Evolutionary conservation across 495 filamentous ascomycete genomes (phyloP), one percentile per base, ranked within the genome.

Genomic region (Tuber umbilicatum): DNA sequence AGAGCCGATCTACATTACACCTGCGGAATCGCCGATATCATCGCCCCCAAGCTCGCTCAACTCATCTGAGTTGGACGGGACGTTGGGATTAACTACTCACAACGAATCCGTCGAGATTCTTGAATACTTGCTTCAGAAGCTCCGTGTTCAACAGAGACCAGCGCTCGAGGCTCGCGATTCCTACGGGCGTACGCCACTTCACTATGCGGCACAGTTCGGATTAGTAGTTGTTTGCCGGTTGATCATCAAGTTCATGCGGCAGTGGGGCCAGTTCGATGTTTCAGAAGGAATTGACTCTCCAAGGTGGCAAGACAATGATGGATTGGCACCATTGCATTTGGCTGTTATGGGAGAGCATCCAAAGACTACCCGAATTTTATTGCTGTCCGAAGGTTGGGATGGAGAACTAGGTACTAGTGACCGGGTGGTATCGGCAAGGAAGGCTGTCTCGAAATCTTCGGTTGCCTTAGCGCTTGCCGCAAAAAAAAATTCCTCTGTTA

Each of bases 151-250:
- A 17, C 95, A 98, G 76, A 87, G 91, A 17, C 71, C 79, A n/a
- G 90, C 92, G 5, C 82, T 99, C 37, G 84, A 87, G 68, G 87
- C 87, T 35, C 89, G 86, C 73, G 95, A 99, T 84, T 82, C 88
- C 2, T 92, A 94, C 70, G 94, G 93, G 7, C 92, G 95, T 16
- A 89, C 93, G 45, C 93, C 95, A 39, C 86, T 99, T 40, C 95
- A 99, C 82, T 99, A 99, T 83, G 94, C 93, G 5, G 95, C 95
- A 0, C 93, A 97, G 84, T 97, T 95, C 82, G 95, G 95, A 5
- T 92, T 97, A 79, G 91, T 92, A 38, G 88, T 91, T 69, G 90
- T 97, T 14, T 97, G 93, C 81, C 87, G 95, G 82, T 84, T 93
- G n/a, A 86, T 99, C 73, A 93, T 97, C 82, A 89, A 90, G 69